These are phyloP conservation scores for Phytophthora kernoviae DNA, from an alignment of 352 stramenopile genomes.

Conservation along the genomic window DNA sequence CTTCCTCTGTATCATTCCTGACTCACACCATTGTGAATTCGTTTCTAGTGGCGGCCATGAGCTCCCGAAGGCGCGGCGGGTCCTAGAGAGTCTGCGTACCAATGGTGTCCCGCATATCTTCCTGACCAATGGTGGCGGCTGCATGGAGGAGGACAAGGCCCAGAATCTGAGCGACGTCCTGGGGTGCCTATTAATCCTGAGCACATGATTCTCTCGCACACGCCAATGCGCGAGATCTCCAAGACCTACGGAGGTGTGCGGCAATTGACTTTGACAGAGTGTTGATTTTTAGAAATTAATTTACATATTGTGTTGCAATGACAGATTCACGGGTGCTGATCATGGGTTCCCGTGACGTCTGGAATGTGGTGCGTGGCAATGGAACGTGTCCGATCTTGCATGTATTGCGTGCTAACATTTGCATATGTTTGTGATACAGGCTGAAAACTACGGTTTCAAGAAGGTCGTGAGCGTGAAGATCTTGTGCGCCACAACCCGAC, in stretches of 20 bases:
- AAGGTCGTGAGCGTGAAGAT: conserved; percentile 81
- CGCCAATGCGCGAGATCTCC: conserved; percentile 84
- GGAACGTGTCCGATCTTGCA: not conserved
- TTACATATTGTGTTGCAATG: not conserved
- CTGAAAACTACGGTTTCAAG: conserved; percentile 79
- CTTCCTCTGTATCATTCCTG: not conserved
- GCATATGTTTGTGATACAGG: conserved; percentile 20
- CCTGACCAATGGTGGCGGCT: conserved; percentile 90
- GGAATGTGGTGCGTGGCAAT: conserved; percentile 58
- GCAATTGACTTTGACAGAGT: not conserved
- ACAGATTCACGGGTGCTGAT: conserved; percentile 85
- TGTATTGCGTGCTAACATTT: not conserved
- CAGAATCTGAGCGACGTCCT: conserved; percentile 67
- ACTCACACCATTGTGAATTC: not conserved
- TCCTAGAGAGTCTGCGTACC: conserved; percentile 66
- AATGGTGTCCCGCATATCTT: conserved; percentile 88
- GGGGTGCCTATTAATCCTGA: conserved; percentile 64
- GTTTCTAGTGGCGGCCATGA: conserved; percentile 61
- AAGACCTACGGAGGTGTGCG: conserved; percentile 58
- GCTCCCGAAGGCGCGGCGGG: conserved; percentile 67
- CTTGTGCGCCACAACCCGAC: conserved; percentile 70
- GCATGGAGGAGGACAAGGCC: conserved; percentile 88
- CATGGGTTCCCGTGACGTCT: conserved; percentile 85
- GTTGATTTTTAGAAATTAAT: not conserved
- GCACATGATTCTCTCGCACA: conserved; percentile 90